Evolutionary conservation across 1,284 basidiomycete species (phyloP).

Genomic region (Ustilago bromivora): DNA sequence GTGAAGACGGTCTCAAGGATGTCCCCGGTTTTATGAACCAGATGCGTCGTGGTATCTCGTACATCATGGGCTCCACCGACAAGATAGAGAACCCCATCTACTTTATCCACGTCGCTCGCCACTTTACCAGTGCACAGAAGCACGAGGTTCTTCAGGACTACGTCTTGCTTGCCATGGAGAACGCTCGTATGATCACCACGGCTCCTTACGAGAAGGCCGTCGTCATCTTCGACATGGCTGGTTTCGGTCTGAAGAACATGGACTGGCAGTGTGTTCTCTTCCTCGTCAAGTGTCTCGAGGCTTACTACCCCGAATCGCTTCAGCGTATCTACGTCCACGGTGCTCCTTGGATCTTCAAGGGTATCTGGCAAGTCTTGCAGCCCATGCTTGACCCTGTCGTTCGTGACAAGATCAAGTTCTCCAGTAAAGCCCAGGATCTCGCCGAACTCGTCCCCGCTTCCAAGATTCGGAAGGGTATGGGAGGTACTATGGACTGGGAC

Average conservation of each 20-base stretch:
- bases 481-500: conserved; percentile 69
- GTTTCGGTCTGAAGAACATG: conserved; percentile 70
- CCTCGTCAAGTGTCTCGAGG: conserved; percentile 69
- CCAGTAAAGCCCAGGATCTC: conserved; percentile 64
- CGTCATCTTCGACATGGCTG: conserved; percentile 67
- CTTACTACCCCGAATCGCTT: conserved; percentile 69
- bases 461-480: conserved; percentile 68
- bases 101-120: conserved; percentile 69
- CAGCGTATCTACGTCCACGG: conserved; percentile 69
- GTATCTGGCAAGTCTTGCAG: conserved; percentile 68
- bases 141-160: conserved; percentile 68
- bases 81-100: conserved; percentile 67
- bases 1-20: conserved; percentile 68
- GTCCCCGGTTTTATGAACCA: conserved; percentile 69
- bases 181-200: conserved; percentile 63
- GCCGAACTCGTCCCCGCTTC: conserved; percentile 58
- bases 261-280: conserved; percentile 69
- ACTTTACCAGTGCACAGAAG: conserved; percentile 69
- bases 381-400: conserved; percentile 69
- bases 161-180: conserved; percentile 68
- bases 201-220: conserved; percentile 67
- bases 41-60: conserved; percentile 69
- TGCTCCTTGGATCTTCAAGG: conserved; percentile 69
- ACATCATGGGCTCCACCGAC: conserved; percentile 68
- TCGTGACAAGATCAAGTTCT: conserved; percentile 69